Evolutionary conservation across 2,329 filamentous ascomycete genomes (phyloP).

Genomic region (Pseudogymnoascus sp.): DNA sequence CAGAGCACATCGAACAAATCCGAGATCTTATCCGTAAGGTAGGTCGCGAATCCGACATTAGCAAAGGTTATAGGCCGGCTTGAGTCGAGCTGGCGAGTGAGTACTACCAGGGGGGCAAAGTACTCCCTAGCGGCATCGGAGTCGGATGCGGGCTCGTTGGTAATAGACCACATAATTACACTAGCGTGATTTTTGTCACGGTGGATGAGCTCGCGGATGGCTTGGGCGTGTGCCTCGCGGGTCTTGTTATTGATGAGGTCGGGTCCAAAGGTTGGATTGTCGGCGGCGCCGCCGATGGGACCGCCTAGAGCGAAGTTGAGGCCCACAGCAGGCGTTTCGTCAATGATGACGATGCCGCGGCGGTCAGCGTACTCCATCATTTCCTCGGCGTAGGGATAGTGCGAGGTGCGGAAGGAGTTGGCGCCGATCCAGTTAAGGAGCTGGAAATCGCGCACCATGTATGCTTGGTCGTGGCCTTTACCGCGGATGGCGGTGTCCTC

Average conservation of each 20-base stretch:
- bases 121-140: neutral
- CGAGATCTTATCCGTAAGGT: conserved; percentile 18
- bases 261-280: conserved; percentile 18
- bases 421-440: conserved; percentile 27
- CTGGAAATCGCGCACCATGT: conserved; percentile 28
- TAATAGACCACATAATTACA: conserved; percentile 66
- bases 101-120: conserved; percentile 1
- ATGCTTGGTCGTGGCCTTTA: conserved; percentile 26
- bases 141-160: conserved; percentile 46
- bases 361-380: conserved; percentile 26
- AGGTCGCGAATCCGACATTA: conserved; percentile 16
- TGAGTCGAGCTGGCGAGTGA: conserved; percentile 23
- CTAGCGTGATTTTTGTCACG: conserved; percentile 63
- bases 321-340: conserved; percentile 26
- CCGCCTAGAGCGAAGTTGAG: conserved; percentile 20
- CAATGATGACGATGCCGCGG: conserved; percentile 25
- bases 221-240: conserved; percentile 56
- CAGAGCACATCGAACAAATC: conserved; percentile 26
- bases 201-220: conserved; percentile 54
- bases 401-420: conserved; percentile 28
- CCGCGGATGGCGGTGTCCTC: conserved; percentile 25
- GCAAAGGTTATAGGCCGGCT: conserved; percentile 24
- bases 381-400: conserved; percentile 29
- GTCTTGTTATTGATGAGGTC: conserved; percentile 18
- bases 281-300: conserved; percentile 13